Evolutionary conservation across 768 basidiomycete species (phyloP).

Genomic region (Leucocoprinus sp.): DNA sequence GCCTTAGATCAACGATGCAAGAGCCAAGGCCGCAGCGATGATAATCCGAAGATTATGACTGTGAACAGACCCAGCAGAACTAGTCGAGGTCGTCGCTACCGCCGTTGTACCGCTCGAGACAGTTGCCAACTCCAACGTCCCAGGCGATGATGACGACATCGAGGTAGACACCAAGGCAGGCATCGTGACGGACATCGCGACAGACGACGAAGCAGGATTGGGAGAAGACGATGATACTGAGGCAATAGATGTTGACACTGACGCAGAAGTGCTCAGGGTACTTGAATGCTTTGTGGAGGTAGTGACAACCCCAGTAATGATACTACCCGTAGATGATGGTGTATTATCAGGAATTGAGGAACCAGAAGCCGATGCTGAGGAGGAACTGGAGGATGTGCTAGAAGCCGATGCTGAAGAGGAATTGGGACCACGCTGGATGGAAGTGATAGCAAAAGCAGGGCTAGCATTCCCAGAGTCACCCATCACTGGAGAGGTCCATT

Average conservation of each 20-base stretch:
- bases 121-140: background rate
- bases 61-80: conserved; percentile 6
- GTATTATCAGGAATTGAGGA: conserved; percentile 17
- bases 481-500: conserved; percentile 33
- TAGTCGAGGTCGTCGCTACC: background rate
- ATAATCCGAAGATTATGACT: background rate
- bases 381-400: conserved; percentile 6
- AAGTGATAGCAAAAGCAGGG: conserved; percentile 50
- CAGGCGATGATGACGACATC: background rate
- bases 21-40: conserved; percentile 5
- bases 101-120: background rate
- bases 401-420: conserved; percentile 16
- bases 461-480: conserved; percentile 63
- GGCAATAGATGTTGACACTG: conserved; percentile 1
- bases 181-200: background rate
- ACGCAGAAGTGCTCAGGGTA: background rate
- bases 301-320: conserved; percentile 21
- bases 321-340: conserved; percentile 25
- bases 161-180: background rate
- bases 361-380: conserved; percentile 16
- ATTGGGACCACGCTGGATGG: conserved; percentile 27
- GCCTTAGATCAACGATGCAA: conserved; percentile 2
- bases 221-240: background rate
- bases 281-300: background rate
- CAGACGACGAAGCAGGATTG: background rate